Conservation (phyloP, 768 basidiomycete species). For the Clitopilus passeckerianus region DNA sequence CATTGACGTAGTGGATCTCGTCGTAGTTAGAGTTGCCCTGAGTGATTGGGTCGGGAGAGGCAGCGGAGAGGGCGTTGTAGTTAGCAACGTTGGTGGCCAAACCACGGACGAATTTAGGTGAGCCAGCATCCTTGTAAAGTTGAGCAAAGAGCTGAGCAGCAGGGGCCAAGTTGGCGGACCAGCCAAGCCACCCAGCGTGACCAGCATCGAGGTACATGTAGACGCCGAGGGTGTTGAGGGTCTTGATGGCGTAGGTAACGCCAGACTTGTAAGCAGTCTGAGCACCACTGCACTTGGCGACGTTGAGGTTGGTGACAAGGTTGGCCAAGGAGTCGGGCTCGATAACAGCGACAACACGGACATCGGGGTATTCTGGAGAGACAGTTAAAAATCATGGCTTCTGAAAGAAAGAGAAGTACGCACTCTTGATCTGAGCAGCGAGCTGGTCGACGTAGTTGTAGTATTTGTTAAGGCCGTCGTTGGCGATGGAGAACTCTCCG, state of each 20-base stretch:
- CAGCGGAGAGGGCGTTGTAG: slow-evolving; percentile 41
- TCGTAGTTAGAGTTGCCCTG: slow-evolving; percentile 58
- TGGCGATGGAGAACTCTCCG: slow-evolving; percentile 57
- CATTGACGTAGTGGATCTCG: slow-evolving; percentile 55
- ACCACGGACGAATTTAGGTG: slow-evolving; percentile 54
- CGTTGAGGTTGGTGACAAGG: slow-evolving; percentile 62
- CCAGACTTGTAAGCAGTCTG: slow-evolving; percentile 47
- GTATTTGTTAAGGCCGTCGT: slow-evolving; percentile 53
- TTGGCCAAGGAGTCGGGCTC: slow-evolving; percentile 69
- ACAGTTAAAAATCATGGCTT: neutral
- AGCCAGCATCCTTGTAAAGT: slow-evolving; percentile 46
- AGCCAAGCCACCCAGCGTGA: slow-evolving; percentile 64
- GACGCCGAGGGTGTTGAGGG: slow-evolving; percentile 50
- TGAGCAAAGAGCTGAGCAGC: slow-evolving; percentile 51
- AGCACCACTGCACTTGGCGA: slow-evolving; percentile 50
- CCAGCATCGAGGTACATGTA: slow-evolving; percentile 62
- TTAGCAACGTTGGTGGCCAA: slow-evolving; percentile 56
- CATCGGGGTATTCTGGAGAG: slow-evolving; percentile 45
- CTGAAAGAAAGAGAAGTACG: slow-evolving; percentile 8
- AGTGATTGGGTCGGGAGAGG: slow-evolving; percentile 56
- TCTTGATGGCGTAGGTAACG: slow-evolving; percentile 52
- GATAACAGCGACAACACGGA: slow-evolving; percentile 59
- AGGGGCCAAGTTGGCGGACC: slow-evolving; percentile 58
- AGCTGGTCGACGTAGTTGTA: slow-evolving; percentile 58
- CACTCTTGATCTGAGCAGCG: slow-evolving; percentile 50